These are phyloP conservation scores for Capsicum chinense DNA, from an alignment of 257 asterid species.

Conservation along the genomic window DNA sequence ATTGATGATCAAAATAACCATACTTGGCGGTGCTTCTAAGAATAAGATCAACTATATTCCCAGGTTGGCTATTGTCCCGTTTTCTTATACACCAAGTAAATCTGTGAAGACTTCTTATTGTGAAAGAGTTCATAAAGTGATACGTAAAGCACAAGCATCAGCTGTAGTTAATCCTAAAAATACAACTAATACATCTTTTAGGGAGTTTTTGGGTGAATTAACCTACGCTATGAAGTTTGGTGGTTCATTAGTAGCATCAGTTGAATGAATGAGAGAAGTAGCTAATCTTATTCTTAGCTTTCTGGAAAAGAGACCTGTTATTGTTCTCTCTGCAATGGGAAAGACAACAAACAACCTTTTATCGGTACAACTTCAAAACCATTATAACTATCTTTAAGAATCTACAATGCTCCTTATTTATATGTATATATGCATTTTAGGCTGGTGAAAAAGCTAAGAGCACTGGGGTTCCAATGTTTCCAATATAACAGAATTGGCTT, in stretches of 20 bases:
- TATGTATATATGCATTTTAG: conserved; percentile 37
- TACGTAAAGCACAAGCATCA: conserved; percentile 46
- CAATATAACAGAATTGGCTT: conserved; percentile 63
- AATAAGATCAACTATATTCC: no score
- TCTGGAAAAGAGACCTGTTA: conserved; percentile 73
- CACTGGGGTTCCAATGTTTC: conserved; percentile 76
- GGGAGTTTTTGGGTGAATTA: conserved; percentile 40
- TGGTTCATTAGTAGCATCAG: conserved; percentile 79
- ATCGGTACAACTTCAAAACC: conserved; percentile 34
- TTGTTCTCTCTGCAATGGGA: conserved; percentile 90
- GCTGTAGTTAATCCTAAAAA: conserved; percentile 45
- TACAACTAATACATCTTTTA: conserved; percentile 36
- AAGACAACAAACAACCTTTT: conserved; percentile 76
- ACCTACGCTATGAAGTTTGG: conserved; percentile 82
- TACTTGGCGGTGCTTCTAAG: no score
- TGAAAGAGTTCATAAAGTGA: conserved; percentile 33
- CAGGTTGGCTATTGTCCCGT: conserved; percentile 17
- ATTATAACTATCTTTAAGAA: background rate
- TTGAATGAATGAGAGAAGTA: conserved; percentile 68
- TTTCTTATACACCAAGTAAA: conserved; percentile 37
- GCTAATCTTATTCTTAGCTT: conserved; percentile 70
- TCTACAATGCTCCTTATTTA: background rate
- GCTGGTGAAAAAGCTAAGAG: conserved; percentile 85
- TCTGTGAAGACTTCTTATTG: conserved; percentile 34
- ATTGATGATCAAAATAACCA: no score